Evolutionary conservation across 129 eudicot genomes (phyloP).

Genomic region (Oenanthe sinensis): DNA sequence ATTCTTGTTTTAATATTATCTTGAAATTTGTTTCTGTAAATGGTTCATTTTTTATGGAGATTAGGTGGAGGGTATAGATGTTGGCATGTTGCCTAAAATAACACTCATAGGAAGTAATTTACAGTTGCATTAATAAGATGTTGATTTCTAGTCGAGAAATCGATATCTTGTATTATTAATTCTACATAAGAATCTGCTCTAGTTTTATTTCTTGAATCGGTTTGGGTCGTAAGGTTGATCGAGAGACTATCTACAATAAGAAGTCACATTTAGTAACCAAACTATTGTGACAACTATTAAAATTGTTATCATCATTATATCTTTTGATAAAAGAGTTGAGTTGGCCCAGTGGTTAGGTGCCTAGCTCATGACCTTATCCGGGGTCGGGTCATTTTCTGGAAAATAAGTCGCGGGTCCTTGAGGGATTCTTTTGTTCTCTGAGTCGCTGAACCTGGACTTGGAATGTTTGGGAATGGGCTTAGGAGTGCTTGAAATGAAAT

Average conservation of each 20-base stretch:
- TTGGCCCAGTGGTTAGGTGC: no score
- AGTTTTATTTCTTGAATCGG: constrained; percentile 48
- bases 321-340: background rate
- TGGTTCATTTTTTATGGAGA: background rate
- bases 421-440: no score
- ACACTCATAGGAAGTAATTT: constrained; percentile 28
- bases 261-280: background rate
- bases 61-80: background rate
- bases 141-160: background rate
- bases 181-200: constrained; percentile 30
- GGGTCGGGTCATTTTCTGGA: no score
- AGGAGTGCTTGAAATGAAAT: no score
- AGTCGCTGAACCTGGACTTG: no score
- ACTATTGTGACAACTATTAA: background rate
- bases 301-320: no score
- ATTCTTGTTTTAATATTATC: background rate
- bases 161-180: constrained; percentile 25
- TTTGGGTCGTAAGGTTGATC: constrained; percentile 29
- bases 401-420: no score
- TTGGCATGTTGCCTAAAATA: constrained; percentile 26
- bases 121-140: constrained; percentile 18
- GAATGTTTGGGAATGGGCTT: no score
- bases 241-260: constrained; percentile 27
- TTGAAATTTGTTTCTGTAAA: background rate
- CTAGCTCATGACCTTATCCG: no score